Base-by-base conservation (phyloP, 495 filamentous ascomycete genomes). In the Daldinia childiae region DNA sequence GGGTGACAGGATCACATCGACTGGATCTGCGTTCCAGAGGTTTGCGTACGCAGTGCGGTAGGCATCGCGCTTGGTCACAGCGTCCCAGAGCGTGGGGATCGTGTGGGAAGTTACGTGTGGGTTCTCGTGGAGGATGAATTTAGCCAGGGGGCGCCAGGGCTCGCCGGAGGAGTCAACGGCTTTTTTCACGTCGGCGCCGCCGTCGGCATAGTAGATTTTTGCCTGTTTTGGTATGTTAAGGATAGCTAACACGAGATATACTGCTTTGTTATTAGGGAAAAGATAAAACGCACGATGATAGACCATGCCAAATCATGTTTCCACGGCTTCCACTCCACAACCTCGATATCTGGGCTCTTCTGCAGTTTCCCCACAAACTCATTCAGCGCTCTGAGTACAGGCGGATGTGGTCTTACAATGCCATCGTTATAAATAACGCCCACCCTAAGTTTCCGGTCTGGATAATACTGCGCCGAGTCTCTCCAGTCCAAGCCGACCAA, bases 1-100 rank as follows among this genome's bases (percentile, higher is more conserved):
- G 0, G 92, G 90, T 58, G 85, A 88, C 0, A 95, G 80, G 50
- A 95, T 88, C 4, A 90, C 90, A 80, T 94, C 92, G 1, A 93
- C 85, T 8, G 71, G 73, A 8, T 11, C 85, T 1, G 80, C 75
- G 66, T 90, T 90, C 84, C 91, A 90, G 4, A 85, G 74, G 30
- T 82, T 80, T 1, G 88, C 85, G 66, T 92, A 92, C 24, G 85
- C 84, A 6, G 78, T 78, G 3, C 87, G 82, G 66, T 90, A 92
- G 0, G 66, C 69, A 39, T 92, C 88, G 19, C 90, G 85, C 69
- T 83, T 75, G 39, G 51, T 60, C 1, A 68, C 73, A 1, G 74
- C 72, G 2, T 69, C 45, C 80, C 79, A 82, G 52, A 82, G 63
- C 0, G 71, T 72, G 6, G 74, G 17, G 34, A 85, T 79, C 39